phyloP scores from a whole-genome alignment of 208 protist species.

The Acanthamoeba healyi region DNA sequence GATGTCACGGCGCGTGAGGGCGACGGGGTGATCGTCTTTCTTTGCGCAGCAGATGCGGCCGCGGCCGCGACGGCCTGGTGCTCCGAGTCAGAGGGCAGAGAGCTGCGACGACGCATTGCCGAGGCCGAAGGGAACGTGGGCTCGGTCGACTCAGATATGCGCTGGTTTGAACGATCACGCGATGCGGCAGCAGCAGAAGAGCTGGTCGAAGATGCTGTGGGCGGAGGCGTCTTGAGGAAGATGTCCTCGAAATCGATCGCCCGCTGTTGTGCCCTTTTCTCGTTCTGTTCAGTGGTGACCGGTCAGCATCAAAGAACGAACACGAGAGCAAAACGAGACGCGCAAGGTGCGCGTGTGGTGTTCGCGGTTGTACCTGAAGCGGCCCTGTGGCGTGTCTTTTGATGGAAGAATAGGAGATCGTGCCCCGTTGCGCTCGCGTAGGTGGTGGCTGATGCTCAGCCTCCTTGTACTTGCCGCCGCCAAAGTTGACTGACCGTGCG shows the following conservation, averaged over 20 bases:
- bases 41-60: not conserved
- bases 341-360: not conserved
- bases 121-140: not conserved
- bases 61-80: not conserved
- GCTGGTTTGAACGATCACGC: not conserved
- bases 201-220: not conserved
- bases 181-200: not conserved
- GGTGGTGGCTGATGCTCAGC: not conserved
- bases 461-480: not conserved
- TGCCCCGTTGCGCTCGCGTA: not conserved
- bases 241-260: constrained; percentile 43
- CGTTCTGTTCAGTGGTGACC: not conserved
- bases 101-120: not conserved
- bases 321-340: not conserved
- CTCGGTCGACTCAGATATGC: constrained; percentile 15
- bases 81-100: not conserved
- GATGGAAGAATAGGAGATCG: not conserved
- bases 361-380: not conserved
- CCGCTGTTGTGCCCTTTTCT: not conserved
- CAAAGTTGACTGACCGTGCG: not conserved
- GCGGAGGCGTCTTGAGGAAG: not conserved
- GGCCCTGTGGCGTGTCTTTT: not conserved
- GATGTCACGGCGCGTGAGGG: too few relatives aligned
- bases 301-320: not conserved
- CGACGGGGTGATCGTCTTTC: too few relatives aligned